These are phyloP conservation scores for Tuber melanosporum DNA, from an alignment of 495 filamentous ascomycete genomes.

Conservation along the genomic window DNA sequence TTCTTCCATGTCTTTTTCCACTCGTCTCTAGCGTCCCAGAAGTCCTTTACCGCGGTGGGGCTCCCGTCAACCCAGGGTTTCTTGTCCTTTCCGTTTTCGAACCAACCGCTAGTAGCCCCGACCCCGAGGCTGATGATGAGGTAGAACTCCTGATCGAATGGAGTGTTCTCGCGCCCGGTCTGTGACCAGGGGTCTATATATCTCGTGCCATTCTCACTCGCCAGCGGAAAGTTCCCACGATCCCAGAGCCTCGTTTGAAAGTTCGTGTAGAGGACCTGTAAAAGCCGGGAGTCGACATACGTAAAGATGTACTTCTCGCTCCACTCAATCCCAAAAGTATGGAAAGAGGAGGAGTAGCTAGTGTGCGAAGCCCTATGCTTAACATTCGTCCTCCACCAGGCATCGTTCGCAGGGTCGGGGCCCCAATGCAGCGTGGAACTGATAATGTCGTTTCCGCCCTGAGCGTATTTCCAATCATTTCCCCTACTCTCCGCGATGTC, in stretches of 20 bases:
- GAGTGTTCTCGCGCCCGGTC: slow-evolving; percentile 57
- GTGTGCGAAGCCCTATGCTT: slow-evolving; percentile 71
- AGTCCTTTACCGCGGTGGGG: slow-evolving; percentile 61
- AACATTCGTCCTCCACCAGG: slow-evolving; percentile 69
- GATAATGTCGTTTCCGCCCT: slow-evolving; percentile 75
- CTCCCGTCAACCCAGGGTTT: slow-evolving; percentile 77
- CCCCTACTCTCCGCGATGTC: slow-evolving; percentile 74
- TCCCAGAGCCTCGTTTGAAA: slow-evolving; percentile 67
- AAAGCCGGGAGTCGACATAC: slow-evolving; percentile 70
- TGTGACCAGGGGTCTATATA: slow-evolving; percentile 61
- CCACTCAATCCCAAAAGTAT: slow-evolving; percentile 80
- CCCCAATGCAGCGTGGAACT: slow-evolving; percentile 81
- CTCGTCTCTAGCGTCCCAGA: slow-evolving; percentile 58
- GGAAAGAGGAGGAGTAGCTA: slow-evolving; percentile 59
- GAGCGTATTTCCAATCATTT: slow-evolving; percentile 65
- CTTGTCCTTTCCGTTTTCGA: slow-evolving; percentile 58
- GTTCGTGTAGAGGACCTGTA: slow-evolving; percentile 72
- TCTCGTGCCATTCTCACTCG: slow-evolving; percentile 62
- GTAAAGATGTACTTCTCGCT: slow-evolving; percentile 82
- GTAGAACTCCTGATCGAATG: slow-evolving; percentile 77
- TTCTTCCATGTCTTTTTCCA: slow-evolving; percentile 73
- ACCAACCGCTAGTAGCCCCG: slow-evolving; percentile 79
- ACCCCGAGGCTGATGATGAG: slow-evolving; percentile 77
- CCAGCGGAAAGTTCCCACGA: slow-evolving; percentile 64
- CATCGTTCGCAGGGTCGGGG: slow-evolving; percentile 56